Evolutionary conservation across 2,329 filamentous ascomycete species (phyloP), one percentile per base, ranked within the genome.

Genomic region (Neocatenulostroma microsporum): DNA sequence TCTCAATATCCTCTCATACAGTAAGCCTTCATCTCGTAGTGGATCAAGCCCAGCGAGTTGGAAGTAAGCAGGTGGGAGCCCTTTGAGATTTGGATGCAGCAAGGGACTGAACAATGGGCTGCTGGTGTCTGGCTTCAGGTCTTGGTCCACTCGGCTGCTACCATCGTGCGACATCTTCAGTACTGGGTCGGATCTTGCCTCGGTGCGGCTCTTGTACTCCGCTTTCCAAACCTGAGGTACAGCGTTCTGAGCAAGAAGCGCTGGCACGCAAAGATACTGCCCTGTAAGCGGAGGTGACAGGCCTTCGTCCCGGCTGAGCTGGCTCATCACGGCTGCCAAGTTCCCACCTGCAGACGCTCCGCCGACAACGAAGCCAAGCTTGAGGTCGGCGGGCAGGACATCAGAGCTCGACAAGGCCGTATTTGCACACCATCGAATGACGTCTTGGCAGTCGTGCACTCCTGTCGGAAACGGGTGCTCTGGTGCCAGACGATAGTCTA

Each of bases 21-120:
- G 64, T 30, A 76, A 41, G 0, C 57, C 67, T 37, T 74, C 72
- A 42, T 76, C 73, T 5, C 72, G 53, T 2, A 70, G 41, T 0
- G 65, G 65, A 50, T 75, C 73, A 26, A 68, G 38, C 6, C 70
- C 72, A 37, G 60, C 65, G 2, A 73, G 53, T 47, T 73, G 68
- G 2, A 76, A 54, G 47, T 70, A 74, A 0, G 66, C 59, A 2
- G 58, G 60, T 5, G 69, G 68, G 11, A 71, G 49, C 3, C 44
- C 56, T 7, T 46, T 45, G 34, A 63, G 36, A 17, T 42, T 31
- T 7, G 14, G 15, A 26, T 47, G 40, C 24, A 47, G 21, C 11
- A 44, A 13, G 10, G 45, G 47, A 24, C 28, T 42, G 27, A 38
- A 44, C 4, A 32, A 28, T 5, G 40, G 38, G 20, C 43, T 33